Conservation (phyloP, 2,329 filamentous ascomycete species). For the Colletotrichum chlorophyti region DNA sequence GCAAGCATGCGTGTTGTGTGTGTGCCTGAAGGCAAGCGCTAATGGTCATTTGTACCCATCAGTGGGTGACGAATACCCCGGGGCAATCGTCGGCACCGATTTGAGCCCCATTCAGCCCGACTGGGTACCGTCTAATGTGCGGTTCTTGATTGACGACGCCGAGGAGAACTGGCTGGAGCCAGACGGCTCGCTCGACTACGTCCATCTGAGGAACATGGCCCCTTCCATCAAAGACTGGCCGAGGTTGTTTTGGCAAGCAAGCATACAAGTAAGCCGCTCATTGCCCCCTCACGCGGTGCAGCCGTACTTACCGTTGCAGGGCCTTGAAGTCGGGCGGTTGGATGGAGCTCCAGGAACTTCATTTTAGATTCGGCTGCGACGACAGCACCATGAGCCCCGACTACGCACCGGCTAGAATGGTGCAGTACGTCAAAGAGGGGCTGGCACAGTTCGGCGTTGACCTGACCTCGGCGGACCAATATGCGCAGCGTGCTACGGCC, state of each 20-base stretch:
- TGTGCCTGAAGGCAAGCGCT: too few relatives aligned
- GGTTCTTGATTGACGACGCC: constrained; percentile 74
- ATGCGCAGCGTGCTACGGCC: constrained; percentile 46
- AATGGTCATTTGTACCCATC: too few relatives aligned
- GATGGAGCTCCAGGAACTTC: constrained; percentile 60
- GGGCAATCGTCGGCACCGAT: constrained; percentile 68
- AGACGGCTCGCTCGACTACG: constrained; percentile 58
- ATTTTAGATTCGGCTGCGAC: constrained; percentile 48
- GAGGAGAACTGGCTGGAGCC: constrained; percentile 52
- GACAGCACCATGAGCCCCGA: constrained; percentile 51
- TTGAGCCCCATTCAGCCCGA: constrained; percentile 71
- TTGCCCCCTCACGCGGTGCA: too few relatives aligned
- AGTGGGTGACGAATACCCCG: constrained; percentile 66
- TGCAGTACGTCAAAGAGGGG: background rate
- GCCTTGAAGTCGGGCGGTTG: constrained; percentile 57
- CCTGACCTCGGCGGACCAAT: constrained; percentile 44
- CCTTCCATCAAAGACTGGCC: constrained; percentile 49
- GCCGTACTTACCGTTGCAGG: constrained; percentile 59
- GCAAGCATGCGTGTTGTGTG: too few relatives aligned
- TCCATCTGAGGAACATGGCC: constrained; percentile 65
- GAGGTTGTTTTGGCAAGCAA: constrained; percentile 60
- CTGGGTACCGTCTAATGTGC: constrained; percentile 73
- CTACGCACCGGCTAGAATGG: constrained; percentile 34
- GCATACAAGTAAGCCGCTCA: constrained; percentile 60
- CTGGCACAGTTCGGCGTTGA: constrained; percentile 48